A percentile compares a stretch with the other conserved stretches of the same genome.
Evolutionary conservation across 805 yeast genomes (phyloP).

Genomic region (Cyberlindnera misumaiensis): DNA sequence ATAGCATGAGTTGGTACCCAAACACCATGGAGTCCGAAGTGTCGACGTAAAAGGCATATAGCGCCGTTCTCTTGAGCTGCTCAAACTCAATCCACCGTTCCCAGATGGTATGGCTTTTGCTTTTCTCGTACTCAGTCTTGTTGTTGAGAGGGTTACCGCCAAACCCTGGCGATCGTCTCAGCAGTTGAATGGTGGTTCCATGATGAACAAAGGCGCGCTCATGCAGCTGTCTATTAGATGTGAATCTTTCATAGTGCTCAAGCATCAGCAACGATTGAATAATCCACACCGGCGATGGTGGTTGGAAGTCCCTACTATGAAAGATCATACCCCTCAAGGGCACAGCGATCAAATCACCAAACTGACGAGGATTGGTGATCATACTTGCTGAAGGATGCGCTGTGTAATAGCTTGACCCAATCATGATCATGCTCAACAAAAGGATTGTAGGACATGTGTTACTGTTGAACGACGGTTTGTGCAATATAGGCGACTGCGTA

Average conservation of each 20-base stretch:
- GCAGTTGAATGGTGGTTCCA: constrained; percentile 74
- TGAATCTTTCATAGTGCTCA: constrained; percentile 77
- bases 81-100: constrained; percentile 76
- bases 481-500: constrained; percentile 43
- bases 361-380: constrained; percentile 17
- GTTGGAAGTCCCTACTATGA: constrained; percentile 61
- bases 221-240: constrained; percentile 60
- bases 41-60: constrained; percentile 77
- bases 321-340: constrained; percentile 66
- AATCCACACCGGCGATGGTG: constrained; percentile 74
- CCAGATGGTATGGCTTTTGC: constrained; percentile 36
- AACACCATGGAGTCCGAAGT: constrained; percentile 71
- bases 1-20: constrained; percentile 58
- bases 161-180: constrained; percentile 67
- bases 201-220: constrained; percentile 84
- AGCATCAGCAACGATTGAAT: constrained; percentile 65
- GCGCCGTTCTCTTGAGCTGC: constrained; percentile 68
- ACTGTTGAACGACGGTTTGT: constrained; percentile 48
- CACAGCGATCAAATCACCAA: constrained; percentile 30
- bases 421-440: constrained; percentile 43
- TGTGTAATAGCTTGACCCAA: constrained; percentile 22
- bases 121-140: constrained; percentile 22
- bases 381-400: constrained; percentile 13
- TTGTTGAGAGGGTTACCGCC: constrained; percentile 56
- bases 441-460: constrained; percentile 44